A percentile compares a stretch with the other conserved stretches of the same genome.
phyloP scores from a whole-genome alignment of 305 asterid genomes.

The Petunia hybrid region DNA sequence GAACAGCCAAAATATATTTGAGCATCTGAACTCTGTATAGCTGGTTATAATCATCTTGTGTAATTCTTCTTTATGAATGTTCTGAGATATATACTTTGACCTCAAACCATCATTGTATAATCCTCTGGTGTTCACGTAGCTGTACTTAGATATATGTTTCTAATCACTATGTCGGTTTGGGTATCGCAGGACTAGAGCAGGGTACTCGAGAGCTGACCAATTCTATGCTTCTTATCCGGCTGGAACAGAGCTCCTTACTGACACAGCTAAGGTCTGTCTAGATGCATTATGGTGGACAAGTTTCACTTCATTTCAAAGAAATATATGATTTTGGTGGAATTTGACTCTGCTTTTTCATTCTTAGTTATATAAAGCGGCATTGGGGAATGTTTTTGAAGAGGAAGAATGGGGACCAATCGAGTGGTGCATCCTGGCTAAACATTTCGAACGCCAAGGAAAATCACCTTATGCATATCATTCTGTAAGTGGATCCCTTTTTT shows the following conservation, averaged over 20 bases:
- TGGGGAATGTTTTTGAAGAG: slow-evolving; percentile 85
- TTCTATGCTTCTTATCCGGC: slow-evolving; percentile 94
- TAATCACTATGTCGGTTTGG: slow-evolving; percentile 33
- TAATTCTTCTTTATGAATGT: background rate
- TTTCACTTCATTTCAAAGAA: background rate
- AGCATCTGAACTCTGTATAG: background rate
- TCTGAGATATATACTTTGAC: background rate
- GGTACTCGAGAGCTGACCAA: slow-evolving; percentile 87
- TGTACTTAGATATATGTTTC: background rate
- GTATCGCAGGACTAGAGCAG: slow-evolving; percentile 83
- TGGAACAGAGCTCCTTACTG: slow-evolving; percentile 87
- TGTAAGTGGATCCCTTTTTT: slow-evolving; percentile 57
- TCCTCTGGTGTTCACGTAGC: background rate
- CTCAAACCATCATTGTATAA: background rate
- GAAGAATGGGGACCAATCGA: slow-evolving; percentile 98
- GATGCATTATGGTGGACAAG: background rate
- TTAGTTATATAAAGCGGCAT: slow-evolving; percentile 88
- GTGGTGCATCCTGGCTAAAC: slow-evolving; percentile 90
- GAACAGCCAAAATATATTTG: background rate
- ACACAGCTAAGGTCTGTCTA: slow-evolving; percentile 69
- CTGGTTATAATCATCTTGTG: background rate
- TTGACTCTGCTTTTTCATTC: slow-evolving; percentile 19
- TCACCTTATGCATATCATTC: slow-evolving; percentile 96
- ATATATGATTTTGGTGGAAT: background rate
- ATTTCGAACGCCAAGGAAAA: slow-evolving; percentile 95